Conservation (phyloP, 441 rosid species). For the Corymbia calophylla region DNA sequence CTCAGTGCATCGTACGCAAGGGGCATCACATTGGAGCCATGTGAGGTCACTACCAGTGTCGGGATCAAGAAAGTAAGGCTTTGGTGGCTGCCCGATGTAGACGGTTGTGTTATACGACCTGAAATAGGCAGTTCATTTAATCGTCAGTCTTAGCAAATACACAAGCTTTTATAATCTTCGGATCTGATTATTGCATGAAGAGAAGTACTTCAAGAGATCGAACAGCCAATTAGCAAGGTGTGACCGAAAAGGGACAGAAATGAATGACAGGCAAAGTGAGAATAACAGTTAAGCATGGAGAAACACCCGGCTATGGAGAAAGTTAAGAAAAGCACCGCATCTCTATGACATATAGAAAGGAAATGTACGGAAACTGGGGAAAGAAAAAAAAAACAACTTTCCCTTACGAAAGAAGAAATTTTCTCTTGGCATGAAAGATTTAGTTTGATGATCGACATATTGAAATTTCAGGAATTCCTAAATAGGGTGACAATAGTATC, state of each 20-base stretch:
- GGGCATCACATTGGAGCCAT: slow-evolving; percentile 92
- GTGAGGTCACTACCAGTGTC: slow-evolving; percentile 96
- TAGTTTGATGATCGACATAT: background rate
- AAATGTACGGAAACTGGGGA: background rate
- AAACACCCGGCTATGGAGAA: background rate
- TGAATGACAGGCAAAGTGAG: background rate
- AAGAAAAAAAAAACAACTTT: background rate
- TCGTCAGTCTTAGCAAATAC: background rate
- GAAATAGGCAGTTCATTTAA: background rate
- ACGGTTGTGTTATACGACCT: slow-evolving; percentile 75
- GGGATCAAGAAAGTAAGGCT: slow-evolving; percentile 83
- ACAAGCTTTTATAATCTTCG: background rate
- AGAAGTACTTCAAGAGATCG: background rate
- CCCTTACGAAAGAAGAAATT: background rate
- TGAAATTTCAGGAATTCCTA: background rate
- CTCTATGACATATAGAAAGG: background rate
- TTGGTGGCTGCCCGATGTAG: slow-evolving; percentile 62
- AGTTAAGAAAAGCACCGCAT: background rate
- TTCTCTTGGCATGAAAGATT: background rate
- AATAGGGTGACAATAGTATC: background rate
- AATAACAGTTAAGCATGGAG: background rate
- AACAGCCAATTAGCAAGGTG: background rate
- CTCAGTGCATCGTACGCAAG: slow-evolving; percentile 54
- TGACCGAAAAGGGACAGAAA: background rate
- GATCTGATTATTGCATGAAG: background rate